Base-by-base conservation (phyloP, 2,329 filamentous ascomycete species). In the Pseudogymnoascus sp. region DNA sequence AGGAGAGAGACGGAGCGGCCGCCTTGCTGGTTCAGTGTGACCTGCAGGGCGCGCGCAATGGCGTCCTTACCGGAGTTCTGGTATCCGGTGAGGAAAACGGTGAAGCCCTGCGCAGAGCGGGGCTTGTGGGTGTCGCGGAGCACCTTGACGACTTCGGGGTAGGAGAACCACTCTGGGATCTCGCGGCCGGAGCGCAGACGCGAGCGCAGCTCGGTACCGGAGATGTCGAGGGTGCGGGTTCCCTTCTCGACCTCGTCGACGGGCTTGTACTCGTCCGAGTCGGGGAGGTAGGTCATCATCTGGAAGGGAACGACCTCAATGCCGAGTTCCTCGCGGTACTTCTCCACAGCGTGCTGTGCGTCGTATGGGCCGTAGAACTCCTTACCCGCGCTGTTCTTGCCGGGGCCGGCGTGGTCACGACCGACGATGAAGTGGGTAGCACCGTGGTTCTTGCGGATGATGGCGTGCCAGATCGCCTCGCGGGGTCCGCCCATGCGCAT, bases 281-380 rank as follows among this genome's bases (percentile, higher is more conserved):
- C 94, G 69, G 94, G 94, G 64, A 97, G 88, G 80, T 97, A 99
- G 66, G 95, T 97, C 88, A 99, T 96, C 86, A 95, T 92, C 82
- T 97, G 93, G 88, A 99, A 99, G 69, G 94, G 92, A 67, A 99
- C 94, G 73, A 99, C 94, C 81, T 97, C 91, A 74, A 99, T 99
- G 71, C 93, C 94, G 65, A 99, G 90, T 84, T 99, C 94, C 68
- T 91, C 86, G 74, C 87, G 88, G 85, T 97, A 96, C 82, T 96
- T 91, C 83, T 97, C 92, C 64, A 99, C 92, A 27, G 92, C 91
- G 73, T 93, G 84, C 81, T 99, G 94, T 10, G 94, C 94, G 73
- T 99, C 94, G 77, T 99, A 99, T 33, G 94, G 92, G 60, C 94
- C 94, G 78, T 99, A 99, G 81, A 97, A 95, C 75, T 99, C 94